These are phyloP conservation scores for Kazachstania viticola DNA, from an alignment of 805 yeast genomes.

Conservation along the genomic window DNA sequence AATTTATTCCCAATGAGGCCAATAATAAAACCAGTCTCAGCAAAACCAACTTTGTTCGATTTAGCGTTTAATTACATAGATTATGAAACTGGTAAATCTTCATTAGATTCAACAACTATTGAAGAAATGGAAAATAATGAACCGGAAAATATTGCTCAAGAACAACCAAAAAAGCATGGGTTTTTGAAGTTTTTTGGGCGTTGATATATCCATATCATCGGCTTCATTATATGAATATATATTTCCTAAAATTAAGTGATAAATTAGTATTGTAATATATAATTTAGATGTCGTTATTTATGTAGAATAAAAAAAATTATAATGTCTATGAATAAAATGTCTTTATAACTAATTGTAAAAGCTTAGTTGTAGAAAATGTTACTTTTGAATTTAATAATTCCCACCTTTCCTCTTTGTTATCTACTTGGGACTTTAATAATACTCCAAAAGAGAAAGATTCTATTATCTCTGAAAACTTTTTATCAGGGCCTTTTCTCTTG, in stretches of 20 bases:
- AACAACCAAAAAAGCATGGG: constrained; percentile 43
- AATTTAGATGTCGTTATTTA: too few relatives aligned
- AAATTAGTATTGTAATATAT: neutral
- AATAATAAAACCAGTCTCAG: constrained; percentile 47
- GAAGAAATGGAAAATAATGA: constrained; percentile 4
- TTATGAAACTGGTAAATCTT: constrained; percentile 27
- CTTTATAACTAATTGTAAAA: constrained; percentile 58
- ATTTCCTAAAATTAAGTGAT: neutral
- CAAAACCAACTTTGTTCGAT: constrained; percentile 88
- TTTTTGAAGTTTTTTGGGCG: constrained; percentile 68
- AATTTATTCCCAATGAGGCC: constrained; percentile 27
- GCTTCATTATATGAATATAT: neutral
- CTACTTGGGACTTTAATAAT: constrained; percentile 62
- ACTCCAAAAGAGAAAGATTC: constrained; percentile 57
- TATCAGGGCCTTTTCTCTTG: constrained; percentile 20
- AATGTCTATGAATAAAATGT: constrained; percentile 42
- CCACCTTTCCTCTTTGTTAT: constrained; percentile 39
- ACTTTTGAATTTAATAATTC: constrained; percentile 58
- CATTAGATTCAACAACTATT: neutral
- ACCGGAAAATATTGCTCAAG: constrained; percentile 2
- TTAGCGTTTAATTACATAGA: constrained; percentile 74
- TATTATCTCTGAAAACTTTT: constrained; percentile 20
- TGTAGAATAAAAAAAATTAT: too few relatives aligned
- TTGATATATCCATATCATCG: too few relatives aligned
- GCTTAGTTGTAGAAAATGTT: constrained; percentile 52